Conservation (phyloP, 1,284 basidiomycete genomes). For the Moesziomyces parantarcticus region DNA sequence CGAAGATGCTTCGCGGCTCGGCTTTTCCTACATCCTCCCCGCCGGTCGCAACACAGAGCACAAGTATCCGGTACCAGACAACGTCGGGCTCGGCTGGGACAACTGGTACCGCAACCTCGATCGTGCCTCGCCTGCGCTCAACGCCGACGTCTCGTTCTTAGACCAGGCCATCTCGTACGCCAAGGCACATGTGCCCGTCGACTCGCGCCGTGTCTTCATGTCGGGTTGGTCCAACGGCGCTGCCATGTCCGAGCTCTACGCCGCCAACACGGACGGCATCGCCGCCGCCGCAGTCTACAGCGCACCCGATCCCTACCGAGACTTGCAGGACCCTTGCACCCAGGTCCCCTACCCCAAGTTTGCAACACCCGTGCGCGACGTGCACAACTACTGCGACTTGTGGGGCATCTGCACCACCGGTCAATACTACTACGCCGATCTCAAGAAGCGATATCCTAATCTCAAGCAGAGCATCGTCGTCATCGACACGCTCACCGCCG, state of each 20-base stretch:
- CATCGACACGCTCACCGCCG: constrained; percentile 12
- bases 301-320: constrained; percentile 37
- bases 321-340: constrained; percentile 34
- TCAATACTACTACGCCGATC: constrained; percentile 23
- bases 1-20: constrained; percentile 15
- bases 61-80: constrained; percentile 26
- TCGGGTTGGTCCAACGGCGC: constrained; percentile 26
- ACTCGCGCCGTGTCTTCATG: constrained; percentile 22
- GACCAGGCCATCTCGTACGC: constrained; percentile 28
- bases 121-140: constrained; percentile 25
- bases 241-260: constrained; percentile 18
- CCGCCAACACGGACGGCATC: constrained; percentile 33
- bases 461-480: constrained; percentile 23
- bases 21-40: constrained; percentile 32
- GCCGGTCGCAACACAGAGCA: constrained; percentile 29
- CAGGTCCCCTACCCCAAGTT: constrained; percentile 25
- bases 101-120: constrained; percentile 42
- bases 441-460: constrained; percentile 21
- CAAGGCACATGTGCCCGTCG: constrained; percentile 16
- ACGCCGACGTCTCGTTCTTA: constrained; percentile 31
- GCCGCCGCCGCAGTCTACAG: constrained; percentile 33
- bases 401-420: constrained; percentile 30
- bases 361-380: constrained; percentile 20
- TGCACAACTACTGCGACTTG: constrained; percentile 36
- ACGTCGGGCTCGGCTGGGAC: constrained; percentile 31